Conservation (phyloP, 331 rosid genomes). For the Stylosanthes scabra region DNA sequence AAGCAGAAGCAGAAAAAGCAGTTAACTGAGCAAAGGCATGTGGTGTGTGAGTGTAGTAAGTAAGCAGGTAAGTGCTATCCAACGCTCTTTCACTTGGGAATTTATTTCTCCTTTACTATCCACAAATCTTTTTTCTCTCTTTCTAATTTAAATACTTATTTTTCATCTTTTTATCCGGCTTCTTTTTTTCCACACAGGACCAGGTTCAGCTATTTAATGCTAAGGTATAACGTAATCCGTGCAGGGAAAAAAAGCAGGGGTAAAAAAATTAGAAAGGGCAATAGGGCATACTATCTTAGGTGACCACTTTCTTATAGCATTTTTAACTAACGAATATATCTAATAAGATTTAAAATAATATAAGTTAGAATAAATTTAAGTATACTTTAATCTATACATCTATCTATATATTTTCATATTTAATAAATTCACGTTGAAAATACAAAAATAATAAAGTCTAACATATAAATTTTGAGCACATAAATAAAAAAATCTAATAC, state of each 20-base stretch:
- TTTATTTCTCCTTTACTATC: conserved; percentile 30
- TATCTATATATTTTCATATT: too few relatives aligned
- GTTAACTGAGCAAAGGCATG: conserved; percentile 37
- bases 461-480: too few relatives aligned
- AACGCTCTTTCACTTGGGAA: conserved; percentile 30
- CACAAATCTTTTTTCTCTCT: conserved; percentile 19
- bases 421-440: too few relatives aligned
- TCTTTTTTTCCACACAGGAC: conserved; percentile 19
- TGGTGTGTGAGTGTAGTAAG: conserved; percentile 20
- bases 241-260: conserved; percentile 18
- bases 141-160: too few relatives aligned
- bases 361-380: too few relatives aligned
- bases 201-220: conserved; percentile 28
- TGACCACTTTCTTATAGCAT: too few relatives aligned
- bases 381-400: too few relatives aligned
- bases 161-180: background rate
- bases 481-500: too few relatives aligned
- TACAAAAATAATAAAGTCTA: too few relatives aligned
- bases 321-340: too few relatives aligned
- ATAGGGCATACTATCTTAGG: too few relatives aligned
- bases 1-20: background rate
- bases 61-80: conserved; percentile 26
- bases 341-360: too few relatives aligned
- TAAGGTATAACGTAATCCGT: conserved; percentile 6
- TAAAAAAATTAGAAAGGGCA: background rate